phyloP scores from a whole-genome alignment of 2,329 filamentous ascomycete species.

The Diaporthe sp. region DNA sequence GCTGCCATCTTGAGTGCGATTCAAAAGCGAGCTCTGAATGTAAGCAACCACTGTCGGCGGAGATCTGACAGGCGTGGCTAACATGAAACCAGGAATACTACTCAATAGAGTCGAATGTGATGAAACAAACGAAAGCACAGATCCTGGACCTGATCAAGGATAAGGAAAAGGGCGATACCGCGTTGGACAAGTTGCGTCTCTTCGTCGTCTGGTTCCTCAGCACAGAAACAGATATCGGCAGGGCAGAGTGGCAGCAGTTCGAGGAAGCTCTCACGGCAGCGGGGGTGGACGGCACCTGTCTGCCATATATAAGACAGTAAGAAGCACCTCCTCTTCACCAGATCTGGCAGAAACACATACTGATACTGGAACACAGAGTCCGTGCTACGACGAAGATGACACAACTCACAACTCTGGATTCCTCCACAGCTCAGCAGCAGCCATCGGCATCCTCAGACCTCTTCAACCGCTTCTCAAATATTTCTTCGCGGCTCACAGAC shows the following conservation, averaged over 20 bases:
- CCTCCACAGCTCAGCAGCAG: slow-evolving; percentile 75
- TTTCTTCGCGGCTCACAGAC: slow-evolving; percentile 92
- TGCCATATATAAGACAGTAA: slow-evolving; percentile 90
- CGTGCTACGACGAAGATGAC: slow-evolving; percentile 98
- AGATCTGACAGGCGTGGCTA: neutral
- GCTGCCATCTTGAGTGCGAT: slow-evolving; percentile 72
- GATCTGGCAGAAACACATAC: slow-evolving; percentile 39
- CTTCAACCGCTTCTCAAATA: slow-evolving; percentile 92
- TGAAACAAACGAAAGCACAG: slow-evolving; percentile 91
- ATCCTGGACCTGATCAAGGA: slow-evolving; percentile 90
- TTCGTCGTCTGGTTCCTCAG: slow-evolving; percentile 99
- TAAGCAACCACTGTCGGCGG: neutral
- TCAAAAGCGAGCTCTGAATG: slow-evolving; percentile 93
- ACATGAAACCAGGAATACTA: slow-evolving; percentile 77
- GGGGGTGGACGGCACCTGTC: slow-evolving; percentile 81
- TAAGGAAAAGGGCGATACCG: slow-evolving; percentile 83
- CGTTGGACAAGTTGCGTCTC: slow-evolving; percentile 89
- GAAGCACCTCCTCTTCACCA: slow-evolving; percentile 46
- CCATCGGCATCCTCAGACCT: slow-evolving; percentile 76
- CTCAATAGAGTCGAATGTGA: slow-evolving; percentile 92
- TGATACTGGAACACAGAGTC: slow-evolving; percentile 68
- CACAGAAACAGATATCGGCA: slow-evolving; percentile 88
- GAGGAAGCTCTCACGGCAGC: slow-evolving; percentile 84
- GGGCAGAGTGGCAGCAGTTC: slow-evolving; percentile 87
- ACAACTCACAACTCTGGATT: slow-evolving; percentile 92